Evolutionary conservation across 179 eudicot genomes (phyloP).

Genomic region (Beta macrorhiza): DNA sequence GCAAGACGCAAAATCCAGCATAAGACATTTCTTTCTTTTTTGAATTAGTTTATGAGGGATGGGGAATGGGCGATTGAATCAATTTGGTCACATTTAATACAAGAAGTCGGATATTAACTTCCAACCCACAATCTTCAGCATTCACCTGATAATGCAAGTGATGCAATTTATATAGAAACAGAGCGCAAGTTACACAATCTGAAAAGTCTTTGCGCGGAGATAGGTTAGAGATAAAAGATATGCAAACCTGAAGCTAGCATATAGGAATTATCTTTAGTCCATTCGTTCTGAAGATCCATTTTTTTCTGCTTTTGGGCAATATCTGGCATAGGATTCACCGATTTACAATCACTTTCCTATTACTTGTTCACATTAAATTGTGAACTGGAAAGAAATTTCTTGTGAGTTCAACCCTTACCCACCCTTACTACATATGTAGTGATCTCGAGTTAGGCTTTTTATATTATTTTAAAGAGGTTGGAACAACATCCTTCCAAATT

Average conservation of each 20-base stretch:
- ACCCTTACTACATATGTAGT: no score
- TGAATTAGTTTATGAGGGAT: neutral
- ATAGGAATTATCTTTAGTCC: no score
- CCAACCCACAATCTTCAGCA: neutral
- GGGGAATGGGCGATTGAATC: neutral
- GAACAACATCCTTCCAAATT: no score
- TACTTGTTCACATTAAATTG: no score
- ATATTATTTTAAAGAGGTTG: no score
- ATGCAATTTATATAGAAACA: neutral
- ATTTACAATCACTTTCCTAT: neutral
- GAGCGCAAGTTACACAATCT: neutral
- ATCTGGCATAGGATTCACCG: neutral
- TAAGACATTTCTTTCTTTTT: neutral
- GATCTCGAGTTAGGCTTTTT: no score
- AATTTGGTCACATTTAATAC: neutral
- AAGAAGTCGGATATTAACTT: neutral
- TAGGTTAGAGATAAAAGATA: no score
- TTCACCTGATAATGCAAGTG: neutral
- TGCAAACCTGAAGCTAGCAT: no score
- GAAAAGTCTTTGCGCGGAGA: neutral
- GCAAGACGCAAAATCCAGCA: constrained; percentile 33
- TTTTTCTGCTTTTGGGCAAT: neutral
- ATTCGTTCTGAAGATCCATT: neutral
- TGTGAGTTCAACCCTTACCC: no score
- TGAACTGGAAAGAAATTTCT: no score